phyloP scores from a whole-genome alignment of 83 land plant species.

The Thuja plicata region DNA sequence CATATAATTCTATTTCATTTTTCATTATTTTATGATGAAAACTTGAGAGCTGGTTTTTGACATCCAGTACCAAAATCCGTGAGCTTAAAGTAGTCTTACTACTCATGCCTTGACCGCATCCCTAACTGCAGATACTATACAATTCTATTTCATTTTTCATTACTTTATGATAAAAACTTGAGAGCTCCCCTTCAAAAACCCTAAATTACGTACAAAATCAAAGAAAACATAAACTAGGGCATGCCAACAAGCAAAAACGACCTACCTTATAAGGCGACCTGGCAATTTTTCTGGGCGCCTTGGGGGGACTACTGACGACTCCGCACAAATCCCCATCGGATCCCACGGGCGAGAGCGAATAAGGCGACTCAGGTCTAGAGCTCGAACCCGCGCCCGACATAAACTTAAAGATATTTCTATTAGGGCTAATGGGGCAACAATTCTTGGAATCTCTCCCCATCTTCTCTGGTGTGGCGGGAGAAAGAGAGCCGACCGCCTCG shows the following conservation, averaged over 20 bases:
- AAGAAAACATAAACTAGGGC: neutral
- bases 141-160: too few relatives aligned
- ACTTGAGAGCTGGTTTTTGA: too few relatives aligned
- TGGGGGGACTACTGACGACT: conserved; percentile 56
- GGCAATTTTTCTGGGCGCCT: conserved; percentile 82
- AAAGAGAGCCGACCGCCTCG: conserved; percentile 30
- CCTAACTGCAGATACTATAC: too few relatives aligned
- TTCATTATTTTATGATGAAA: too few relatives aligned
- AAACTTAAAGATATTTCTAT: conserved; percentile 80
- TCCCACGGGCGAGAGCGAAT: conserved; percentile 56
- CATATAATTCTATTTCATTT: too few relatives aligned
- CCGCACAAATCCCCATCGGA: conserved; percentile 61
- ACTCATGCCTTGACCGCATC: too few relatives aligned
- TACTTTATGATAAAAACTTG: too few relatives aligned
- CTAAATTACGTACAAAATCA: too few relatives aligned
- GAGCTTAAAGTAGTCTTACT: too few relatives aligned
- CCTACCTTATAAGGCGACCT: conserved; percentile 87
- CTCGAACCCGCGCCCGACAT: conserved; percentile 47
- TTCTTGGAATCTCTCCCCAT: conserved; percentile 30
- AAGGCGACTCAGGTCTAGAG: conserved; percentile 48
- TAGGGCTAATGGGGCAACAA: conserved; percentile 42
- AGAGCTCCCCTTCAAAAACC: too few relatives aligned
- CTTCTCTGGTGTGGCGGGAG: conserved; percentile 77
- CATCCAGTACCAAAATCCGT: too few relatives aligned
- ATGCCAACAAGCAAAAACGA: neutral